Evolutionary conservation across 805 yeast species (phyloP).

Genomic region (Candida tibetensis): DNA sequence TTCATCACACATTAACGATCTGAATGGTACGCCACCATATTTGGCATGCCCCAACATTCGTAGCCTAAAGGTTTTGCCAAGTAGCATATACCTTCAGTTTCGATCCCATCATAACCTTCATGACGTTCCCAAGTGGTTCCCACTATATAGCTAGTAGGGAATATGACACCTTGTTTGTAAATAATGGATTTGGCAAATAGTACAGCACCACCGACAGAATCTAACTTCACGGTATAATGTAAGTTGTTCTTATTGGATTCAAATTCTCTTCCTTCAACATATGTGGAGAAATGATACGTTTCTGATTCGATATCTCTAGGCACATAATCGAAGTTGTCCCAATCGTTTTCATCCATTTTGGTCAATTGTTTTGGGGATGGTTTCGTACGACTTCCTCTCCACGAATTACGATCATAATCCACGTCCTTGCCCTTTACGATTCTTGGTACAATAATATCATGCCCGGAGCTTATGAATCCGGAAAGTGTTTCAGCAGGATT

Average conservation of each 20-base stretch:
- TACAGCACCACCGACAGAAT: slow-evolving; percentile 54
- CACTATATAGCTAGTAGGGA: slow-evolving; percentile 44
- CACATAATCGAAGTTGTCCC: slow-evolving; percentile 32
- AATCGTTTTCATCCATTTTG: slow-evolving; percentile 25
- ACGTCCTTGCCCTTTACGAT: slow-evolving; percentile 17
- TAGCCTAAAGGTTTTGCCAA: slow-evolving; percentile 45
- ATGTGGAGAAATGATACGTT: slow-evolving; percentile 29
- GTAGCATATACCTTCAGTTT: slow-evolving; percentile 53
- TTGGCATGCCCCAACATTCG: slow-evolving; percentile 50
- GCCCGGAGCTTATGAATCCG: slow-evolving; percentile 23
- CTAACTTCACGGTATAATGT: slow-evolving; percentile 27
- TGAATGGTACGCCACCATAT: slow-evolving; percentile 40
- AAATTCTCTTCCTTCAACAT: slow-evolving; percentile 11
- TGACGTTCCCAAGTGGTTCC: slow-evolving; percentile 47
- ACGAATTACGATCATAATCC: slow-evolving; percentile 41
- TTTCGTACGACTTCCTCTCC: slow-evolving; percentile 37
- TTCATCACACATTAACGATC: slow-evolving; percentile 25
- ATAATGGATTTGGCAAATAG: slow-evolving; percentile 42
- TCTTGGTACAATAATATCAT: slow-evolving; percentile 39
- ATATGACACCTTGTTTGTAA: slow-evolving; percentile 45
- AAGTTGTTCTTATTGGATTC: slow-evolving; percentile 2
- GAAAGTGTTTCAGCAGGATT: slow-evolving; percentile 17
- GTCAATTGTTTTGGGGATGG: slow-evolving; percentile 28
- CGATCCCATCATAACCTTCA: slow-evolving; percentile 55
- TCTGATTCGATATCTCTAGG: slow-evolving; percentile 28